Percentiles rank a stretch among this genome's conserved stretches.
These are phyloP conservation scores for Allium sativum DNA, from an alignment of 106 monocot genomes.

Conservation along the genomic window DNA sequence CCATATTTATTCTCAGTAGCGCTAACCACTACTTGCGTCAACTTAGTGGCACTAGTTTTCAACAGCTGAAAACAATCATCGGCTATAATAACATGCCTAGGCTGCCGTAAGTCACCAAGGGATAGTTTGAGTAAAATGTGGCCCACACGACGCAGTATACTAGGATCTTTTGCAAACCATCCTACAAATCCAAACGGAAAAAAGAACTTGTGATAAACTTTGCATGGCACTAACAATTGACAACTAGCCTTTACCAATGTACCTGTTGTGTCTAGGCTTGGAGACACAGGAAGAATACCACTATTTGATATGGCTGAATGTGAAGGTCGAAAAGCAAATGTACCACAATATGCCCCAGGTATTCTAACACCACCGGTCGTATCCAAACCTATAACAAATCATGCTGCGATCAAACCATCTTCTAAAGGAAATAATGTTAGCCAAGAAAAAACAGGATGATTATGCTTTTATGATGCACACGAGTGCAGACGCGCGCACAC, in stretches of 20 bases:
- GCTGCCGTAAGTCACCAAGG: conserved; percentile 42
- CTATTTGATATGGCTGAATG: conserved; percentile 43
- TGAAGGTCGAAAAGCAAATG: conserved; percentile 73
- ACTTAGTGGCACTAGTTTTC: conserved; percentile 31
- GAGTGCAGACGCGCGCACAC: too few species aligned
- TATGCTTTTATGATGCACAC: not conserved
- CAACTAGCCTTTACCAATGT: conserved; percentile 8
- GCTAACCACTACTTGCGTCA: conserved; percentile 63
- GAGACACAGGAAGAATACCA: conserved; percentile 74
- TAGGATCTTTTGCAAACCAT: conserved; percentile 76
- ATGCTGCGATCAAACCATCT: conserved; percentile 6
- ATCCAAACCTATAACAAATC: conserved; percentile 57
- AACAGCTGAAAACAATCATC: conserved; percentile 83
- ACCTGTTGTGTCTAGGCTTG: conserved; percentile 85
- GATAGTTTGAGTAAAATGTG: conserved; percentile 75
- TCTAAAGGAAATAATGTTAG: not conserved
- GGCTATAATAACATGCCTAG: conserved; percentile 71
- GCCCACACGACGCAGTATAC: conserved; percentile 62
- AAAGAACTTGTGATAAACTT: not conserved
- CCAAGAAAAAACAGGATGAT: not conserved
- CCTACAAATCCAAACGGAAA: conserved; percentile 22
- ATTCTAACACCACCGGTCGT: conserved; percentile 79
- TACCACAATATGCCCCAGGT: conserved; percentile 75
- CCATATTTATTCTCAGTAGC: conserved; percentile 82
- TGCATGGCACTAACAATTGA: not conserved